phyloP scores from a whole-genome alignment of 192 early-diverging fungal genomes.

The Backusella parvicylindrica region DNA sequence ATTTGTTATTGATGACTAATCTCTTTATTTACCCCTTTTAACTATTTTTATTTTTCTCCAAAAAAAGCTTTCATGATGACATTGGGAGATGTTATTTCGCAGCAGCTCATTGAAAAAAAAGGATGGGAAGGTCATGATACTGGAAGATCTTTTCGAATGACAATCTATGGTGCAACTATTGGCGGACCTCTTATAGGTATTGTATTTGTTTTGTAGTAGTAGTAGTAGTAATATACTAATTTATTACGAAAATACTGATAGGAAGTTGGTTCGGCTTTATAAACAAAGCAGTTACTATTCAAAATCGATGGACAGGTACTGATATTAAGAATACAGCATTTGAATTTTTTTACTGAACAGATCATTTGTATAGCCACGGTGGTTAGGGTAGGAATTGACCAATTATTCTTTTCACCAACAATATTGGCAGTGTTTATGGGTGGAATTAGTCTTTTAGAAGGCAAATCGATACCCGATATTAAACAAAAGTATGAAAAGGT shows the following conservation, averaged over 20 bases:
- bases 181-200: slow-evolving; percentile 18
- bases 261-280: slow-evolving; percentile 12
- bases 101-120: slow-evolving; percentile 18
- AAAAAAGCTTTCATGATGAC: slow-evolving; percentile 8
- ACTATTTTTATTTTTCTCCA: neutral
- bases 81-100: slow-evolving; percentile 16
- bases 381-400: slow-evolving; percentile 9
- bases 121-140: slow-evolving; percentile 15
- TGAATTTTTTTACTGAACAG: neutral
- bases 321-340: neutral
- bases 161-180: slow-evolving; percentile 12
- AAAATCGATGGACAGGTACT: slow-evolving; percentile 4
- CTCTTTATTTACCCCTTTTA: neutral
- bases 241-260: too few relatives aligned
- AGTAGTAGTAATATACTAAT: too few relatives aligned
- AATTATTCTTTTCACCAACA: slow-evolving; percentile 13
- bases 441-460: slow-evolving; percentile 16
- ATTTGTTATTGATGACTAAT: neutral
- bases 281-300: slow-evolving; percentile 1
- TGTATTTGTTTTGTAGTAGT: too few relatives aligned
- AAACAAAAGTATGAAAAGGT: slow-evolving; percentile 19
- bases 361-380: neutral
- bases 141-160: slow-evolving; percentile 8
- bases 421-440: slow-evolving; percentile 17
- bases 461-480: neutral